Conservation (phyloP, 2,329 filamentous ascomycete genomes). For the Blastomyces silverae region DNA sequence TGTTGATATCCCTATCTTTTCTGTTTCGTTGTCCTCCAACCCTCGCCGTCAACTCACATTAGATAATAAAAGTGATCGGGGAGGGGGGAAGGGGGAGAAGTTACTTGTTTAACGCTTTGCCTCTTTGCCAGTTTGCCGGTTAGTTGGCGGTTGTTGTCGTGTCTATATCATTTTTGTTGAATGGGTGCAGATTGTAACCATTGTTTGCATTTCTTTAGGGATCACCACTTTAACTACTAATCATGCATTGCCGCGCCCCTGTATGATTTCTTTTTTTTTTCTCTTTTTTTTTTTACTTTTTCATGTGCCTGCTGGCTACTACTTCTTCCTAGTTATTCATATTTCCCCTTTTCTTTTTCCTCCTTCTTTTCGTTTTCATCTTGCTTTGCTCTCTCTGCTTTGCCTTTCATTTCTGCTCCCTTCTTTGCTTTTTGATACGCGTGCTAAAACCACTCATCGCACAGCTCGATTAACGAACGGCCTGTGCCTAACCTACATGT, state of each 20-base stretch:
- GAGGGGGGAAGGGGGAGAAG: background rate
- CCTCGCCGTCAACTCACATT: background rate
- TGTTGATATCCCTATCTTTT: background rate
- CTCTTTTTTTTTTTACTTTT: constrained; percentile 22
- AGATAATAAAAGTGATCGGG: background rate
- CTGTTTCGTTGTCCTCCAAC: background rate
- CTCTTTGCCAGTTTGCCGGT: background rate
- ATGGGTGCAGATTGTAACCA: background rate
- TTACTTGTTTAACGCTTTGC: background rate
- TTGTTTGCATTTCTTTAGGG: background rate
- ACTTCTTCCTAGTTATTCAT: constrained; percentile 19
- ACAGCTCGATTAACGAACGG: background rate
- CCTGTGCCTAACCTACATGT: background rate
- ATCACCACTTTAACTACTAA: background rate
- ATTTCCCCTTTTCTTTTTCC: constrained; percentile 19
- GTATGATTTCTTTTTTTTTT: constrained; percentile 11
- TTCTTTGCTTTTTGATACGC: background rate
- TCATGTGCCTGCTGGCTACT: constrained; percentile 21
- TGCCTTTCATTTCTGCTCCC: background rate
- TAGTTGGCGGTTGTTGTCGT: background rate
- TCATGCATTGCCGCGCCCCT: background rate
- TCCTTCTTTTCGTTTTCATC: constrained; percentile 26
- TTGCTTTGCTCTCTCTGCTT: background rate
- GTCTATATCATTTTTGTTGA: background rate
- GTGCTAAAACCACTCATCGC: background rate